Conservation (phyloP, 108 stramenopile species). For the Cylindrotheca fusiformis region DNA sequence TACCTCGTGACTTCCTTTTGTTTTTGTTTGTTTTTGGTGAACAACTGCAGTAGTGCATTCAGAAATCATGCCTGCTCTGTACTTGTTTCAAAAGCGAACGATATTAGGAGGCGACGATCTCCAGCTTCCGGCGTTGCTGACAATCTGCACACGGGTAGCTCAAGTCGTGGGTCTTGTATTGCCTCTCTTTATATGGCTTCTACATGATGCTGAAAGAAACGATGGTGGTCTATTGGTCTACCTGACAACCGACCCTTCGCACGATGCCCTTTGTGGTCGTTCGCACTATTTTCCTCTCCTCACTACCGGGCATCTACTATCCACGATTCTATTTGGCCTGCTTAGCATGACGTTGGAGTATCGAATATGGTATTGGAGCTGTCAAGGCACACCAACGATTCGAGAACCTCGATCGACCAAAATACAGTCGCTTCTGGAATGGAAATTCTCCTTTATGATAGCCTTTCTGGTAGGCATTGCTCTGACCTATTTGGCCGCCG, state of each 20-base stretch:
- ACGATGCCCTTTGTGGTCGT: conserved; percentile 13
- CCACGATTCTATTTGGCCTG: conserved; percentile 13
- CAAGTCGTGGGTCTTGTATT: conserved; percentile 26
- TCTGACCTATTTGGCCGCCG: conserved; percentile 4
- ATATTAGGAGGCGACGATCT: conserved; percentile 80
- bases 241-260: conserved; percentile 11
- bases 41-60: neutral
- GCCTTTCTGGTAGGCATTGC: conserved; percentile 9
- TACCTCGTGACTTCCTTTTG: no score
- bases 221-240: conserved; percentile 23
- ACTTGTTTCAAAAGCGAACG: conserved; percentile 71
- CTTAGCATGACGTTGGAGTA: conserved; percentile 19
- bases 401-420: conserved; percentile 25
- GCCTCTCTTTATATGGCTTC: conserved; percentile 12
- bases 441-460: conserved; percentile 15
- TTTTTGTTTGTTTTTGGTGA: no score
- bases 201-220: conserved; percentile 9
- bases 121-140: conserved; percentile 55
- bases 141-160: conserved; percentile 24
- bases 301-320: conserved; percentile 12
- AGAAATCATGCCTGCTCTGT: conserved; percentile 80
- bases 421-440: conserved; percentile 31
- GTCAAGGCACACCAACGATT: conserved; percentile 38
- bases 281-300: conserved; percentile 27
- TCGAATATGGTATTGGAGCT: conserved; percentile 23